Evolutionary conservation across 2,329 filamentous ascomycete species (phyloP), one percentile per base, ranked within the genome.

Genomic region (Dissoconium aciculare): DNA sequence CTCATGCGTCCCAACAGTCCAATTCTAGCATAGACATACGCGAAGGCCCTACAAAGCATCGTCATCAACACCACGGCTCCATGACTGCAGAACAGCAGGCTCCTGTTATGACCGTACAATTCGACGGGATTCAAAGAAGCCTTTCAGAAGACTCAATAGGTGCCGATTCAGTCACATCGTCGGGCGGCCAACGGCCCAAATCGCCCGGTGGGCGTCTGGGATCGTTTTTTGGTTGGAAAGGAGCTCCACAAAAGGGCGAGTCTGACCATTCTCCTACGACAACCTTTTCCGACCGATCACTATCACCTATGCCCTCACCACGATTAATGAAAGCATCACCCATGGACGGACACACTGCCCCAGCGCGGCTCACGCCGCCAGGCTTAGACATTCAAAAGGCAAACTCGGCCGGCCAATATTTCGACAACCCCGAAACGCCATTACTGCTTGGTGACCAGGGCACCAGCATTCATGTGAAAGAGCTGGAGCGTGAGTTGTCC

Each of bases 401-500:
- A 42, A 67, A 69, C 49, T 58, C 57, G 15, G 43, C 45, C 42
- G 38, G 43, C 38, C 29, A 46, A 36, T 64, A 59, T 51, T 59
- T 62, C 52, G 59, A 60, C 46, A 46, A 62, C 33, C 48, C 60
- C 41, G 63, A 52, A 32, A 67, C 51, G 39, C 65, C 56, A 39
- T 55, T 57, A 29, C 54, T 56, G 36, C 40, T 53, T 6, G 45
- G 42, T n/a, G 42, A 43, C 13, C 59, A 54, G 46, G 60, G 49
- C 33, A 56, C 48, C 49, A 66, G 55, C 45, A 60, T 66, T 42
- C 66, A 84, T 54, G 69, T 92, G 48, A 74, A 83, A 53, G 83
- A 92, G 53, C 76, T 98, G 63, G 89, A 98, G 63, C 79, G 84
- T 53, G 89, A 98, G 64, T 59, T 98, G 43, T 82, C 82, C 46